Evolutionary conservation across 768 basidiomycete species (phyloP).

Genomic region (Daedaleopsis sinensis): DNA sequence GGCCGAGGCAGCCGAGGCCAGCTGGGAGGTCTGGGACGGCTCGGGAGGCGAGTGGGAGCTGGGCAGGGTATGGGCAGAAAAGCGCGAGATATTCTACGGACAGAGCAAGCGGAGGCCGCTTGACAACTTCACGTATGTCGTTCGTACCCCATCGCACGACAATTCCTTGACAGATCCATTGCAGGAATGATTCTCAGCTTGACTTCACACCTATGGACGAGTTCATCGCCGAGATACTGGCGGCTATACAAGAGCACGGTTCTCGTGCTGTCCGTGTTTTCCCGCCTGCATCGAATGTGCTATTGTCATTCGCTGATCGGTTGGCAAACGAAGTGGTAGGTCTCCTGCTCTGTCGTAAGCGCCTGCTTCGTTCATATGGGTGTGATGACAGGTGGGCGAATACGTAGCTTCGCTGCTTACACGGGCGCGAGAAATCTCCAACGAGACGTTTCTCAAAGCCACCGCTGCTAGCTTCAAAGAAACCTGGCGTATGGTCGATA

Average conservation of each 20-base stretch:
- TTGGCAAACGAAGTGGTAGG: conserved; percentile 83
- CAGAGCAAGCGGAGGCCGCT: conserved; percentile 76
- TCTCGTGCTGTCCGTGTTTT: conserved; percentile 84
- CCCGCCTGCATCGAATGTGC: conserved; percentile 75
- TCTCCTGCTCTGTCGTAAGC: neutral
- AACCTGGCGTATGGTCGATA: conserved; percentile 84
- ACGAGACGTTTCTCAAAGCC: conserved; percentile 76
- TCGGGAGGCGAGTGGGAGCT: conserved; percentile 78
- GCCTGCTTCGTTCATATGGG: neutral
- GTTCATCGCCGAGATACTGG: conserved; percentile 75
- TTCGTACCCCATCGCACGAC: neutral
- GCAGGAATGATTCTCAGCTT: conserved; percentile 55
- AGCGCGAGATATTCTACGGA: conserved; percentile 92
- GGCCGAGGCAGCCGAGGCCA: conserved; percentile 78
- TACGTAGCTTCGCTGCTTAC: conserved; percentile 81
- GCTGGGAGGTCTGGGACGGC: conserved; percentile 80
- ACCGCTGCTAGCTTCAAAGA: conserved; percentile 90
- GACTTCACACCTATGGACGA: conserved; percentile 94
- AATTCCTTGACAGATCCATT: neutral
- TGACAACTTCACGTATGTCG: conserved; percentile 75
- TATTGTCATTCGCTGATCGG: conserved; percentile 82
- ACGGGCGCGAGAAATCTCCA: conserved; percentile 74
- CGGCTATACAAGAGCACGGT: conserved; percentile 73
- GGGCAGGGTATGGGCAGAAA: conserved; percentile 95
- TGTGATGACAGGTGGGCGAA: conserved; percentile 67